phyloP scores from a whole-genome alignment of 164 flowering plant genomes.

The Hamamelis virginiana region DNA sequence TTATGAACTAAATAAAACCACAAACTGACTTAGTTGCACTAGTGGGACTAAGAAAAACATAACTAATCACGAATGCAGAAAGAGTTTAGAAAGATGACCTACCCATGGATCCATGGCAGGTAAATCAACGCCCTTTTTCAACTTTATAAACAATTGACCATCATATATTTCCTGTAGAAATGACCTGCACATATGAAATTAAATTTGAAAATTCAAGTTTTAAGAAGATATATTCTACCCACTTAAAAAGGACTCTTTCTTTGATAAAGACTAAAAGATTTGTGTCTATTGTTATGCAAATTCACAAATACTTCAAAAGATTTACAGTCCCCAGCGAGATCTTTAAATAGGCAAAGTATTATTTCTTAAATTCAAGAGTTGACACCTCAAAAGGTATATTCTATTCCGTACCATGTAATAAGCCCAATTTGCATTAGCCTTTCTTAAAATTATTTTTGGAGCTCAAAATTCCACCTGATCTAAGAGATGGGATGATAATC shows the following conservation, averaged over 20 bases:
- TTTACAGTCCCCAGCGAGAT: background rate
- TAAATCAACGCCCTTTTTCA: slow-evolving; percentile 73
- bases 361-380: background rate
- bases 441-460: too few species aligned
- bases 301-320: background rate
- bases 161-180: slow-evolving; percentile 88
- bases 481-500: too few species aligned
- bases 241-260: background rate
- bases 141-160: slow-evolving; percentile 76
- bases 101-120: slow-evolving; percentile 99
- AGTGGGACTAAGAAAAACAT: background rate
- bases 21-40: too few species aligned
- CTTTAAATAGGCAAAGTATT: background rate
- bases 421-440: too few species aligned
- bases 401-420: too few species aligned
- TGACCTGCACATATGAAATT: slow-evolving; percentile 42
- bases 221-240: background rate
- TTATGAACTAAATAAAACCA: too few species aligned
- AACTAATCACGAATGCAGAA: background rate
- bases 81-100: slow-evolving; percentile 15
- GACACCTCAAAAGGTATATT: background rate
- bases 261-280: background rate
- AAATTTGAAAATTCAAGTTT: background rate
- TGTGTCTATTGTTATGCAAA: too few species aligned
- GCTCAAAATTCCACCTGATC: too few species aligned